A percentile compares a stretch with the other conserved stretches of the same genome.
Conservation (phyloP, 345 rosid genomes). For the Barbarea vulgaris region DNA sequence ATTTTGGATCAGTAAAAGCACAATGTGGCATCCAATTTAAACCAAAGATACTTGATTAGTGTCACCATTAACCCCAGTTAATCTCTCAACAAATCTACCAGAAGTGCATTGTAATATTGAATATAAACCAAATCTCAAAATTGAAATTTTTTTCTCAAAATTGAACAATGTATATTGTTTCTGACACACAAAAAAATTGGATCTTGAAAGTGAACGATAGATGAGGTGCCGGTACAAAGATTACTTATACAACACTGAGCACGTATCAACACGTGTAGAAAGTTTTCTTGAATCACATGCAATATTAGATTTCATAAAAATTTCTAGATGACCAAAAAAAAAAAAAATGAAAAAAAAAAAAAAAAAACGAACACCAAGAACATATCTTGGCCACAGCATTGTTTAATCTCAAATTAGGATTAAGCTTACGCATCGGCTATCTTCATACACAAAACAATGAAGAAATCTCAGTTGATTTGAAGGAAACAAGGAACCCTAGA, state of each 20-base stretch:
- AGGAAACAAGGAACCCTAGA: slow-evolving; percentile 24
- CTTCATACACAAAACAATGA: neutral
- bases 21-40: neutral
- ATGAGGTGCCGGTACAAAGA: neutral
- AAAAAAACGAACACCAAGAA: slow-evolving; percentile 30
- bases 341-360: neutral
- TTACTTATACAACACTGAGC: neutral
- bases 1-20: neutral
- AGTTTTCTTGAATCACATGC: slow-evolving; percentile 12
- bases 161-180: no score
- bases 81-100: neutral
- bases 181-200: neutral
- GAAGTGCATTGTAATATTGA: slow-evolving; percentile 12
- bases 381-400: slow-evolving; percentile 13
- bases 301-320: neutral
- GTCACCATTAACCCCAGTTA: neutral
- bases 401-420: neutral
- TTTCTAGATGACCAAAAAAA: slow-evolving; percentile 17
- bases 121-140: slow-evolving; percentile 10
- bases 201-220: slow-evolving; percentile 15
- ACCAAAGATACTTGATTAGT: slow-evolving; percentile 5
- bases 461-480: slow-evolving; percentile 18
- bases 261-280: slow-evolving; percentile 12
- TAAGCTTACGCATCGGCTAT: no score
- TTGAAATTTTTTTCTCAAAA: neutral